A percentile compares a stretch with the other conserved stretches of the same genome.
phyloP scores from a whole-genome alignment of 257 asterid genomes.

The Verbena officinalis region DNA sequence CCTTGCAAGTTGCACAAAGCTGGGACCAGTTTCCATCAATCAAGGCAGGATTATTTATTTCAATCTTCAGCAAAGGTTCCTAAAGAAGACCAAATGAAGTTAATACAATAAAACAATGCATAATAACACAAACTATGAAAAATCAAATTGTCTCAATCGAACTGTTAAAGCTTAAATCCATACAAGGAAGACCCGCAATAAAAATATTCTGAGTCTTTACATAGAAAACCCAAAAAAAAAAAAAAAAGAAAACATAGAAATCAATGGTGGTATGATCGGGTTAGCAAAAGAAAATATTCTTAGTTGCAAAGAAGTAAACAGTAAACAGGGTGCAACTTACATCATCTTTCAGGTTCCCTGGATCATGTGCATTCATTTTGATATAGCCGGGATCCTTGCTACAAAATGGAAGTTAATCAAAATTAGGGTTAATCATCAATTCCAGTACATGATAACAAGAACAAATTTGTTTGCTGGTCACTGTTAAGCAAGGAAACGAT shows the following conservation, averaged over 20 bases:
- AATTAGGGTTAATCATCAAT: slow-evolving; percentile 23
- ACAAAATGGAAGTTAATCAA: slow-evolving; percentile 33
- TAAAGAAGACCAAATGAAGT: slow-evolving; percentile 32
- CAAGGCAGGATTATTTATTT: slow-evolving; percentile 86
- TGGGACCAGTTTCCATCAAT: slow-evolving; percentile 97
- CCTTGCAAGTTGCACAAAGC: slow-evolving; percentile 99
- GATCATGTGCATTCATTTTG: slow-evolving; percentile 59
- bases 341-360: slow-evolving; percentile 79
- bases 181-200: slow-evolving; percentile 22
- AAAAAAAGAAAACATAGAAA: too few species aligned
- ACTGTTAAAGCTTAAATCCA: slow-evolving; percentile 3
- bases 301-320: background rate
- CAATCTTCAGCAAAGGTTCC: slow-evolving; percentile 92
- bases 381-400: slow-evolving; percentile 98
- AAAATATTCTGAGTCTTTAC: slow-evolving; percentile 14
- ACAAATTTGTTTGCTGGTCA: background rate
- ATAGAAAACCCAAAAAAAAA: too few species aligned
- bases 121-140: too few species aligned
- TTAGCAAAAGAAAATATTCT: background rate
- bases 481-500: background rate
- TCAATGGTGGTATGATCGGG: background rate
- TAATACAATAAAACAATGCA: slow-evolving; percentile 1
- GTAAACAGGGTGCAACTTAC: slow-evolving; percentile 48
- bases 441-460: slow-evolving; percentile 15
- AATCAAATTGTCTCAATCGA: too few species aligned